A percentile compares a stretch with the other conserved stretches of the same genome.
phyloP scores from a whole-genome alignment of 805 yeast species.

The Wickerhamomyces canadensis region DNA sequence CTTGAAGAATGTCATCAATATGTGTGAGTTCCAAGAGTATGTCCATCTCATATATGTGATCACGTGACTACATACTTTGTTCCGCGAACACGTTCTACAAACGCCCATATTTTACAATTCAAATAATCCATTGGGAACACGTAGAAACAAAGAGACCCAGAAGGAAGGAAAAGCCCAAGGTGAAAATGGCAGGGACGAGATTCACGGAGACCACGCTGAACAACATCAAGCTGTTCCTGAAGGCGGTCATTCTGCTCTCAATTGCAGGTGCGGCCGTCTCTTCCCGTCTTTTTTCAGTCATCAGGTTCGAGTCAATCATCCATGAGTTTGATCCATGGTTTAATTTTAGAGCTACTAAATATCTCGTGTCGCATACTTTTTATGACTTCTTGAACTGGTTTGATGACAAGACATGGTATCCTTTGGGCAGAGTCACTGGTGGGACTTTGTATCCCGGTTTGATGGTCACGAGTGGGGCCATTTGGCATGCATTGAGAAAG shows the following conservation, averaged over 20 bases:
- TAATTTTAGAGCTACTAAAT: constrained; percentile 94
- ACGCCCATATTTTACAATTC: no score
- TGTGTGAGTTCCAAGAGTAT: no score
- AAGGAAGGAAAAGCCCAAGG: neutral
- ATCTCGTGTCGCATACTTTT: constrained; percentile 75
- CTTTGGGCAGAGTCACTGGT: constrained; percentile 97
- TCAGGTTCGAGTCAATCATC: constrained; percentile 91
- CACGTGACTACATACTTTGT: no score
- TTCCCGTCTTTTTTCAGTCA: constrained; percentile 91
- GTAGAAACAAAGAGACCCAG: no score
- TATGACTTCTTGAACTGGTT: constrained; percentile 96
- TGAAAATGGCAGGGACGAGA: constrained; percentile 4
- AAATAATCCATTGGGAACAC: no score
- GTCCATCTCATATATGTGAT: no score
- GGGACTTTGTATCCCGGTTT: constrained; percentile 97
- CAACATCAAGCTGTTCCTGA: constrained; percentile 30
- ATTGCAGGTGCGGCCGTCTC: constrained; percentile 91
- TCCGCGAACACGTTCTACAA: no score
- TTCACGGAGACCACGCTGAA: constrained; percentile 17
- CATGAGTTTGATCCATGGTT: constrained; percentile 98
- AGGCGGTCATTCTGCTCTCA: constrained; percentile 61
- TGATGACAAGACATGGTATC: constrained; percentile 98
- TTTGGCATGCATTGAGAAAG: constrained; percentile 66
- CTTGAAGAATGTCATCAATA: no score
- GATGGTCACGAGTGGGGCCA: constrained; percentile 94